These are phyloP conservation scores for Marchantia paleacea DNA, from an alignment of 225 moss, liverwort and hornwort species.

Conservation along the genomic window DNA sequence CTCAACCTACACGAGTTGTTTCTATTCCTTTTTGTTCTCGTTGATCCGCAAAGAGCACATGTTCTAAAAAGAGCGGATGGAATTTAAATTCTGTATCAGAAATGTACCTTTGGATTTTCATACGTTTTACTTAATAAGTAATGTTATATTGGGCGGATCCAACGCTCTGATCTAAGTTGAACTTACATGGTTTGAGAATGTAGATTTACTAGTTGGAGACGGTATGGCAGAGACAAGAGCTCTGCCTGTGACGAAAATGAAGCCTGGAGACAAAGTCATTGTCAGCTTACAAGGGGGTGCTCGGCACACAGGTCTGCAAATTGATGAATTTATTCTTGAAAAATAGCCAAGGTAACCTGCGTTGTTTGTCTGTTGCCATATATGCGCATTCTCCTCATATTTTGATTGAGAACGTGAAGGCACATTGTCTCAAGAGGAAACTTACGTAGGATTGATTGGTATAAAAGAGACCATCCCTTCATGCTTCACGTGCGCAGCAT, in stretches of 20 bases:
- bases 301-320: slow-evolving; percentile 46
- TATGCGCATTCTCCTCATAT: no score
- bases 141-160: neutral
- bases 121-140: neutral
- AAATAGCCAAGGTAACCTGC: slow-evolving; percentile 42
- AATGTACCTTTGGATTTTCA: neutral
- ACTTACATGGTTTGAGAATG: neutral
- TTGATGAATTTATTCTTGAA: slow-evolving; percentile 64
- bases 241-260: slow-evolving; percentile 72
- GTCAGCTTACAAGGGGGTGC: slow-evolving; percentile 62
- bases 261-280: slow-evolving; percentile 56
- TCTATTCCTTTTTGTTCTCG: neutral
- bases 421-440: no score
- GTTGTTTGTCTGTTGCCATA: neutral
- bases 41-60: no score
- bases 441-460: no score
- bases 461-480: no score
- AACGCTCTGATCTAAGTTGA: neutral
- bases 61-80: no score
- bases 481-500: no score
- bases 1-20: no score
- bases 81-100: neutral
- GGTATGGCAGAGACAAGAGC: slow-evolving; percentile 29
- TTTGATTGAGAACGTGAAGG: no score
- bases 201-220: slow-evolving; percentile 19